phyloP scores from a whole-genome alignment of 805 yeast genomes.

The Teunomyces atbi region DNA sequence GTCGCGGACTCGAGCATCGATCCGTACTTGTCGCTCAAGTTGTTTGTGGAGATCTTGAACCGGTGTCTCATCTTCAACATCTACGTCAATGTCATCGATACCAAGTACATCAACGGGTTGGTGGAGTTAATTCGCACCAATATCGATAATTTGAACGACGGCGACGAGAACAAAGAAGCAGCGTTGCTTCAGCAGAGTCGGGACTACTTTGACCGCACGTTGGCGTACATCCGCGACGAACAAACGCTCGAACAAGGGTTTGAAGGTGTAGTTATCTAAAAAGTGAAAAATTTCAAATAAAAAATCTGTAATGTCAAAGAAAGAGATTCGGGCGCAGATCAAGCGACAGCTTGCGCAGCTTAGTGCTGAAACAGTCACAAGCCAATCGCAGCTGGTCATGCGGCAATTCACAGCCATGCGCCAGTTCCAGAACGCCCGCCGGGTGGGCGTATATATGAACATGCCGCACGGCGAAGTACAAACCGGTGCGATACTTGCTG shows the following conservation, averaged over 20 bases:
- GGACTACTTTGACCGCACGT: conserved; percentile 61
- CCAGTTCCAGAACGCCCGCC: conserved; percentile 43
- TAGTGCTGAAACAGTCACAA: conserved; percentile 11
- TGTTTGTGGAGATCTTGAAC: conserved; percentile 87
- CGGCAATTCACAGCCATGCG: conserved; percentile 20
- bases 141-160: conserved; percentile 42
- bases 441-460: conserved; percentile 69
- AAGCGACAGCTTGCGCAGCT: conserved; percentile 20
- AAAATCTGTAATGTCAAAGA: conserved; percentile 12
- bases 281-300: conserved; percentile 6
- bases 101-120: conserved; percentile 78
- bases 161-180: conserved; percentile 28
- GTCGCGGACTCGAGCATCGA: conserved; percentile 96
- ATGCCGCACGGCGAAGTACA: conserved; percentile 72
- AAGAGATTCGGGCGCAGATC: conserved; percentile 22
- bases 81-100: conserved; percentile 56
- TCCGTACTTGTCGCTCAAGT: conserved; percentile 63
- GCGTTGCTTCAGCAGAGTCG: conserved; percentile 27
- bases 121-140: conserved; percentile 77
- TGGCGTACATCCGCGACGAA: conserved; percentile 68
- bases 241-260: conserved; percentile 69
- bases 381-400: conserved; percentile 27
- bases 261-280: conserved; percentile 39
- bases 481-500: conserved; percentile 53
- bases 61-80: conserved; percentile 82